Evolutionary conservation across 108 stramenopile genomes (phyloP).

Genomic region (Asterionellopsis glacialis): DNA sequence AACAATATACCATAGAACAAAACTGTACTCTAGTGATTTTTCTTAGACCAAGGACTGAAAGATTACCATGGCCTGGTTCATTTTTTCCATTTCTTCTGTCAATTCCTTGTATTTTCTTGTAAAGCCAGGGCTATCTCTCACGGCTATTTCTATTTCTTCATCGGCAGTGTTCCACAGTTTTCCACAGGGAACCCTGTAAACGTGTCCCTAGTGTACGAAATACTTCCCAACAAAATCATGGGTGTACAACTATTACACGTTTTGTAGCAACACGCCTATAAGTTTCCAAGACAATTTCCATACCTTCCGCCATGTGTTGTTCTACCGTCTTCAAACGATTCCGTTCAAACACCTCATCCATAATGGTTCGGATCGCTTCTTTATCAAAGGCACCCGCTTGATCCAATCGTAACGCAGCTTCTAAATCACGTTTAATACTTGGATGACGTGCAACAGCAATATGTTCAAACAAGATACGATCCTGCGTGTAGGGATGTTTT

Average conservation of each 20-base stretch:
- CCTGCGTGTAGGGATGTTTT: conserved; percentile 59
- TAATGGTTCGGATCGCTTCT: conserved; percentile 28
- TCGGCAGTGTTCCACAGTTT: conserved; percentile 27
- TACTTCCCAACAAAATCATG: conserved; percentile 60
- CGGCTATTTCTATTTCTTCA: conserved; percentile 13
- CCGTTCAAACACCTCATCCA: conserved; percentile 52
- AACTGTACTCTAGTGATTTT: no score
- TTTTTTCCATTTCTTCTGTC: conserved; percentile 14
- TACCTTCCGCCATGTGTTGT: conserved; percentile 63
- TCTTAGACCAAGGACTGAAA: conserved; percentile 3
- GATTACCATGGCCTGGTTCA: conserved; percentile 18
- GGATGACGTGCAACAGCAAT: conserved; percentile 40
- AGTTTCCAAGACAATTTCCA: conserved; percentile 54
- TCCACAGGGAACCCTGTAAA: conserved; percentile 22
- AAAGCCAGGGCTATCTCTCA: conserved; percentile 17
- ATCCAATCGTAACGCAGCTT: conserved; percentile 29
- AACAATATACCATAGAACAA: no score
- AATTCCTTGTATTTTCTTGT: conserved; percentile 15
- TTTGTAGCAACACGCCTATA: conserved; percentile 62
- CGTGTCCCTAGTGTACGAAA: conserved; percentile 20
- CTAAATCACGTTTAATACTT: conserved; percentile 43
- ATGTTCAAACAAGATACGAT: conserved; percentile 52
- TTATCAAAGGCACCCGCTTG: conserved; percentile 35
- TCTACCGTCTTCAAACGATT: conserved; percentile 36
- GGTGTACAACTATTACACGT: conserved; percentile 64